phyloP scores from a whole-genome alignment of 805 yeast species.

The Suhomyces vadensis region DNA sequence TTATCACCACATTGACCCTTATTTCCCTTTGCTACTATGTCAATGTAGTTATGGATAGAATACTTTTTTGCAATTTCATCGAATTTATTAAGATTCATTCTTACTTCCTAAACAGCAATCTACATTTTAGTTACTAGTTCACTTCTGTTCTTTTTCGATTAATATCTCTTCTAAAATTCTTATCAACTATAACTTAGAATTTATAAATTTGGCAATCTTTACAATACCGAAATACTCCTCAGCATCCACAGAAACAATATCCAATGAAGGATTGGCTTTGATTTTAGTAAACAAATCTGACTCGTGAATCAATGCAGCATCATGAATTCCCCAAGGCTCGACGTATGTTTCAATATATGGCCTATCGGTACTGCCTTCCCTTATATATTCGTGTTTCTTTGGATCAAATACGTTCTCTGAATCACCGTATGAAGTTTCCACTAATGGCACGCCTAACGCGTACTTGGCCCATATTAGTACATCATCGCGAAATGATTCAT shows the following conservation, averaged over 20 bases:
- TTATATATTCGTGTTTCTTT: constrained; percentile 23
- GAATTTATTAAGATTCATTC: too few species aligned
- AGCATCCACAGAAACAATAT: constrained; percentile 9
- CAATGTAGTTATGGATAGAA: too few species aligned
- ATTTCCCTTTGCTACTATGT: too few species aligned
- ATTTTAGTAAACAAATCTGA: constrained; percentile 18
- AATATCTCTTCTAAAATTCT: too few species aligned
- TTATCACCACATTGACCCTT: too few species aligned
- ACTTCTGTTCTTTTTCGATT: too few species aligned
- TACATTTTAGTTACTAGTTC: too few species aligned
- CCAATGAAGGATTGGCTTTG: constrained; percentile 7
- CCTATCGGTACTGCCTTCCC: constrained; percentile 15
- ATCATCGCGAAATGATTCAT: constrained; percentile 45
- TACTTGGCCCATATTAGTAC: constrained; percentile 34
- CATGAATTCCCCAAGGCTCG: constrained; percentile 44
- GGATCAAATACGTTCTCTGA: constrained; percentile 20
- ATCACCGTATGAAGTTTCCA: constrained; percentile 24
- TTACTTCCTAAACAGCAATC: too few species aligned
- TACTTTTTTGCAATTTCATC: too few species aligned
- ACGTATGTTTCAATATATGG: constrained; percentile 23
- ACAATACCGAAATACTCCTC: constrained; percentile 23
- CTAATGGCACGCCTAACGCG: constrained; percentile 32
- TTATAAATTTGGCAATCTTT: constrained; percentile 25
- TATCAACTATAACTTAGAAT: too few species aligned
- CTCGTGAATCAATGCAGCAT: constrained; percentile 29